A percentile compares a stretch with the other conserved stretches of the same genome.
Evolutionary conservation across 768 basidiomycete species (phyloP).

Genomic region (Sporobolomyces roseus): DNA sequence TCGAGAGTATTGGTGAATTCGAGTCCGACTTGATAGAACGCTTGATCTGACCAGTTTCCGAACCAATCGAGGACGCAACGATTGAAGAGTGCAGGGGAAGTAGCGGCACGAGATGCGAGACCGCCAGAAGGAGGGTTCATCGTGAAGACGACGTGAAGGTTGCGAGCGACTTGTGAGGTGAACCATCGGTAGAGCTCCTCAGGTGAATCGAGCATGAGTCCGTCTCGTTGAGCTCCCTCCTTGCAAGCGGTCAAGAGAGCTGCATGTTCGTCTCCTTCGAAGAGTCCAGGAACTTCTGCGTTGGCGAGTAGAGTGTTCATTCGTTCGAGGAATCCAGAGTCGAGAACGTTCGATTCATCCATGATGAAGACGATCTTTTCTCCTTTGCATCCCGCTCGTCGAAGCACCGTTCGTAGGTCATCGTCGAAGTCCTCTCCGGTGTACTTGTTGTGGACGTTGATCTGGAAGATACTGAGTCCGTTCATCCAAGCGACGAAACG

Average conservation of each 20-base stretch:
- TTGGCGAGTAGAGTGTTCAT: slow-evolving; percentile 99
- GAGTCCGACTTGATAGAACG: slow-evolving; percentile 94
- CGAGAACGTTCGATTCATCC: slow-evolving; percentile 99
- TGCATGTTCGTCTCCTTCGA: slow-evolving; percentile 98
- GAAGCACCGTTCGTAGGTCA: slow-evolving; percentile 87
- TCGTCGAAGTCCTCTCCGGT: slow-evolving; percentile 98
- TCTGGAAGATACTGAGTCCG: slow-evolving; percentile 96
- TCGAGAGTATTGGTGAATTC: slow-evolving; percentile 94
- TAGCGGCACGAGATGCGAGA: slow-evolving; percentile 89
- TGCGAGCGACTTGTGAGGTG: slow-evolving; percentile 95
- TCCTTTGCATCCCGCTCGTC: slow-evolving; percentile 93
- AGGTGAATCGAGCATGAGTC: slow-evolving; percentile 94
- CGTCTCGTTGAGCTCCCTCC: slow-evolving; percentile 98
- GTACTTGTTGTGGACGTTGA: slow-evolving; percentile 99
- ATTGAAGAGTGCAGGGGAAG: slow-evolving; percentile 97
- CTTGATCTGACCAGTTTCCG: slow-evolving; percentile 98
- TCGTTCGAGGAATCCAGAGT: slow-evolving; percentile 97
- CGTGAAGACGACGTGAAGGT: slow-evolving; percentile 97
- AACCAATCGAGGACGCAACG: slow-evolving; percentile 99
- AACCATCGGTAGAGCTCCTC: slow-evolving; percentile 99
- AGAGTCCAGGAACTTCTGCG: slow-evolving; percentile 99
- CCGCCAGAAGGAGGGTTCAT: slow-evolving; percentile 99
- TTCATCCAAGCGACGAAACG: slow-evolving; percentile 99
- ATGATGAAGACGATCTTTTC: slow-evolving; percentile 99
- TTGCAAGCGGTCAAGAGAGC: slow-evolving; percentile 99